Percentiles rank a stretch among this genome's conserved stretches.
Conservation (phyloP, 139 green algal genomes). For the Monoraphidium neglectum region DNA sequence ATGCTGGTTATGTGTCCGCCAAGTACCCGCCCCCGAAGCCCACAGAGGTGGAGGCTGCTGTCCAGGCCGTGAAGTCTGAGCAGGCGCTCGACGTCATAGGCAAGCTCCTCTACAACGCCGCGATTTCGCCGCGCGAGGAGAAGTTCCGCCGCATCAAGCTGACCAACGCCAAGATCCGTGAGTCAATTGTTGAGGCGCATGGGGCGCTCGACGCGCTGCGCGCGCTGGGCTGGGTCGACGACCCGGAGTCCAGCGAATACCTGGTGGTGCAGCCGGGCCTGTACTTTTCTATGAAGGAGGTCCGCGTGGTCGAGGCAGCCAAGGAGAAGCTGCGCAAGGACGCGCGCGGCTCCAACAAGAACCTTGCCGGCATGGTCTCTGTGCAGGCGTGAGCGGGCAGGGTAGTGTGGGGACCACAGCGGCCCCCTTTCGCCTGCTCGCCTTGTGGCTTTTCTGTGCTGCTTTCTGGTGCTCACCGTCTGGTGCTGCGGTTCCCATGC, state of each 20-base stretch:
- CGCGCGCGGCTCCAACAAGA: constrained; percentile 30
- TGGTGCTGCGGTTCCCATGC: too few relatives aligned
- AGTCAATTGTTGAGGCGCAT: neutral
- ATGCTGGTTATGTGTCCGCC: neutral
- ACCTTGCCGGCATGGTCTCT: constrained; percentile 28
- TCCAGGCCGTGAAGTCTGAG: constrained; percentile 17
- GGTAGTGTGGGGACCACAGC: neutral
- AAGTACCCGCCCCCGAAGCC: neutral
- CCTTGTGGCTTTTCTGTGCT: too few relatives aligned
- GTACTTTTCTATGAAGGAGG: constrained; percentile 46
- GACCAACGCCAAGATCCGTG: constrained; percentile 25
- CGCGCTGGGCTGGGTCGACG: constrained; percentile 38
- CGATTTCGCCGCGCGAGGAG: constrained; percentile 23
- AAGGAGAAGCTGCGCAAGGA: constrained; percentile 38
- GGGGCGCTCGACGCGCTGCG: constrained; percentile 26
- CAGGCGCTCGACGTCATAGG: constrained; percentile 34
- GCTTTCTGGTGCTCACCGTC: too few relatives aligned
- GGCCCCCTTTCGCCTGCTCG: too few relatives aligned
- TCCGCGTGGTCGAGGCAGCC: constrained; percentile 38
- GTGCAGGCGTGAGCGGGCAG: constrained; percentile 18
- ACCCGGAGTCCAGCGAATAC: constrained; percentile 27
- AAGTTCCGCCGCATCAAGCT: constrained; percentile 38
- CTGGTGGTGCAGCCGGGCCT: constrained; percentile 31
- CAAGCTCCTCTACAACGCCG: constrained; percentile 47
- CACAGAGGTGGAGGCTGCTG: constrained; percentile 23